Base-by-base conservation (phyloP, 2,329 filamentous ascomycete genomes). In the Scortechinia acanthostroma region DNA sequence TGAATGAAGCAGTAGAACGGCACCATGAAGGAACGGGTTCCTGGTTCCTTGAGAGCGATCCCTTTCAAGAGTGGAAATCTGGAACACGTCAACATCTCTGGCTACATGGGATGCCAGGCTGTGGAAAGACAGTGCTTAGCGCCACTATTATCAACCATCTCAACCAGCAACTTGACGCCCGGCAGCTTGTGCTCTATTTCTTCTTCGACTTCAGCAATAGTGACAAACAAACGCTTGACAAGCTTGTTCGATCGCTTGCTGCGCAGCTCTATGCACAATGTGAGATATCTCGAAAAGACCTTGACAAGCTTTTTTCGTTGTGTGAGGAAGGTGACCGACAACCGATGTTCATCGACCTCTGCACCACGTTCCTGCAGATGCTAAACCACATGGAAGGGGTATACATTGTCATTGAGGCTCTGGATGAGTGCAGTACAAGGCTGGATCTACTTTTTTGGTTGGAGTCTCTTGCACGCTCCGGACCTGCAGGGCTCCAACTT, bases 41-140 rank as follows among this genome's bases (percentile, higher is more conserved):
- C 4, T 68, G 64, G 63, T 47, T 68, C 5, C 50, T 67, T 4
- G 15, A 58, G 15, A 49, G 51, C n/a, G 22, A 48, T 4, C 16
- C 45, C 3, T 67, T 60, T 45, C 14, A 13, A 0, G 37, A 40
- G 13, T 68, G 63, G 65, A 64, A 58, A 46, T 49, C 22, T 1
- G 35, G 42, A 14, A 22, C 43, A 15, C 52, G 52, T 13, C 63
- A 58, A 4, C 54, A 55, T 45, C 46, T 68, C 0, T 69, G 62
- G 63, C 55, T 68, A 4, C 46, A 64, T 49, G 62, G 65, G 1
- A 65, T 64, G 19, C 56, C 61, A 16, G 65, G 65, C 28, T 69
- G 64, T 43, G 65, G 67, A 10, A 69, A 69, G 48, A 68, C 63
- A 0, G 53, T 69, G 44, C 54, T 69, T 1, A 60, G 58, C 47